Evolutionary conservation across 1,284 basidiomycete genomes (phyloP).

Genomic region (Ustilago loliicola): DNA sequence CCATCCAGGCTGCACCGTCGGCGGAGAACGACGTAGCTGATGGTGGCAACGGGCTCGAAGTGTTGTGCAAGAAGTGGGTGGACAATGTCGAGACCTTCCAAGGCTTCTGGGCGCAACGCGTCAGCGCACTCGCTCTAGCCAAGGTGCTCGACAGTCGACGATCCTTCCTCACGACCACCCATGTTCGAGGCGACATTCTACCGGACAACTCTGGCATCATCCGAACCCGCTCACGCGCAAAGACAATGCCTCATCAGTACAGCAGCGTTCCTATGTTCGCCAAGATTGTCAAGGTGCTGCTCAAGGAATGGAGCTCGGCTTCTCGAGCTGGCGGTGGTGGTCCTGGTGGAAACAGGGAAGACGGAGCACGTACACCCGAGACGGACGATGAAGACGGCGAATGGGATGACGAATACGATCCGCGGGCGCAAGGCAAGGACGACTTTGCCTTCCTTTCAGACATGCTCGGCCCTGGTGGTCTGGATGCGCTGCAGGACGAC

Average conservation of each 20-base stretch:
- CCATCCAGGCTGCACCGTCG: slow-evolving; percentile 25
- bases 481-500: slow-evolving; percentile 73
- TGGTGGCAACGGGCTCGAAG: slow-evolving; percentile 77
- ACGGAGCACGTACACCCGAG: slow-evolving; percentile 50
- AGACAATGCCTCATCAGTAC: slow-evolving; percentile 78
- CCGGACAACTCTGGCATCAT: slow-evolving; percentile 74
- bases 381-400: slow-evolving; percentile 60
- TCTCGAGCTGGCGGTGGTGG: slow-evolving; percentile 61
- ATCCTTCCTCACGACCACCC: slow-evolving; percentile 77
- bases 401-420: slow-evolving; percentile 62
- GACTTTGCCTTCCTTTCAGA: slow-evolving; percentile 72
- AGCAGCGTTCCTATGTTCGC: slow-evolving; percentile 87
- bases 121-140: slow-evolving; percentile 81
- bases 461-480: slow-evolving; percentile 75
- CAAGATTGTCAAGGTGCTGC: slow-evolving; percentile 88
- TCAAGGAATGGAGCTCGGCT: slow-evolving; percentile 80
- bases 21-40: slow-evolving; percentile 5
- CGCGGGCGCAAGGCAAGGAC: slow-evolving; percentile 72
- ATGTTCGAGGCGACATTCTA: slow-evolving; percentile 93
- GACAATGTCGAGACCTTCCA: slow-evolving; percentile 94
- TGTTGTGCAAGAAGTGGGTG: slow-evolving; percentile 89
- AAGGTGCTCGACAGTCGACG: slow-evolving; percentile 81
- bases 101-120: slow-evolving; percentile 80
- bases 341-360: slow-evolving; percentile 16
- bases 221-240: slow-evolving; percentile 92